Evolutionary conservation across 345 rosid genomes (phyloP).

Genomic region (Melastoma malabathricum): DNA sequence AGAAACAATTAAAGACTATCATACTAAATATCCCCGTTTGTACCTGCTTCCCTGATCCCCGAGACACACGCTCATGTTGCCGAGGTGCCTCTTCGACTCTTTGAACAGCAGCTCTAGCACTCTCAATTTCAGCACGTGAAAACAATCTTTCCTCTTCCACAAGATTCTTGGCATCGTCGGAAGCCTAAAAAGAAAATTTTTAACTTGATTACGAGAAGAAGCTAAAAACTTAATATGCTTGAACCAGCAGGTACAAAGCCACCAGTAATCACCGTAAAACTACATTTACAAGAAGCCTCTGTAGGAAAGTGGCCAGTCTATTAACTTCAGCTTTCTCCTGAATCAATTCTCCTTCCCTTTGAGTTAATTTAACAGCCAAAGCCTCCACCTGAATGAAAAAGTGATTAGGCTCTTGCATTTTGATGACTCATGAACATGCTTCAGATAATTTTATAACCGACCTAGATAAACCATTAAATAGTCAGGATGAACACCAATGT

Average conservation of each 20-base stretch:
- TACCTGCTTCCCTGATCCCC: slow-evolving; percentile 64
- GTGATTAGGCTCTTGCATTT: not conserved
- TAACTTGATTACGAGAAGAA: not conserved
- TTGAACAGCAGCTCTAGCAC: slow-evolving; percentile 95
- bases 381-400: slow-evolving; percentile 73
- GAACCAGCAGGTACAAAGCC: not conserved
- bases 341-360: slow-evolving; percentile 91
- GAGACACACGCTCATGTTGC: slow-evolving; percentile 66
- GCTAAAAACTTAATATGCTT: not conserved
- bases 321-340: slow-evolving; percentile 95
- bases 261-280: no score
- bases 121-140: slow-evolving; percentile 94
- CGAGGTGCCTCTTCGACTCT: slow-evolving; percentile 94
- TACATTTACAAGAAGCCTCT: no score
- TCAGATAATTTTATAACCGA: no score
- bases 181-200: slow-evolving; percentile 44
- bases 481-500: no score
- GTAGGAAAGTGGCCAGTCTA: slow-evolving; percentile 56
- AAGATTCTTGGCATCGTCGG: slow-evolving; percentile 93
- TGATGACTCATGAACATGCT: not conserved
- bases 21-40: no score
- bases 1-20: not conserved
- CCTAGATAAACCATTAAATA: no score
- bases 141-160: slow-evolving; percentile 89
- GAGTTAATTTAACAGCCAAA: slow-evolving; percentile 83